Conservation (phyloP, 1,284 basidiomycete genomes). For the Xerocomus amazonicus region DNA sequence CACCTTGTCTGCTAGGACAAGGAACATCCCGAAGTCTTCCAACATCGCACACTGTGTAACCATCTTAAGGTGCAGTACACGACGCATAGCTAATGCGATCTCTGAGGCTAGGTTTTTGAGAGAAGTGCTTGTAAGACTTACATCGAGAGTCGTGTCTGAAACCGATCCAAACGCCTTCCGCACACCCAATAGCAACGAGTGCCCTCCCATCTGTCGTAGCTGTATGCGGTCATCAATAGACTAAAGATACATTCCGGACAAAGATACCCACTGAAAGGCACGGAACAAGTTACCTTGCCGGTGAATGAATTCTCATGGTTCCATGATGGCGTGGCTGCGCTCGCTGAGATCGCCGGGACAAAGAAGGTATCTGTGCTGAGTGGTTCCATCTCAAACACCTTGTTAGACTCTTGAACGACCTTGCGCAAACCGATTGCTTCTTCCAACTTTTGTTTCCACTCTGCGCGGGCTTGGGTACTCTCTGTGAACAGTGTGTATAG, state of each 20-base stretch:
- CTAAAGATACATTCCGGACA: background rate
- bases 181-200: conserved; percentile 89
- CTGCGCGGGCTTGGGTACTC: conserved; percentile 63
- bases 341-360: conserved; percentile 56
- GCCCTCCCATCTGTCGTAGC: conserved; percentile 79
- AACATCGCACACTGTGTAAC: conserved; percentile 95
- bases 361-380: conserved; percentile 84
- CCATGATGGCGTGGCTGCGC: conserved; percentile 51
- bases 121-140: conserved; percentile 35
- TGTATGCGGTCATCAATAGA: conserved; percentile 27
- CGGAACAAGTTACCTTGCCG: conserved; percentile 89
- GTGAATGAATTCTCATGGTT: conserved; percentile 74
- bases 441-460: conserved; percentile 89
- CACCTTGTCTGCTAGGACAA: conserved; percentile 91
- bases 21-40: conserved; percentile 92
- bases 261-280: conserved; percentile 76
- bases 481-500: conserved; percentile 86
- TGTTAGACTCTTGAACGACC: conserved; percentile 88
- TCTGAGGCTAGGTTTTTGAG: conserved; percentile 1
- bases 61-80: conserved; percentile 85
- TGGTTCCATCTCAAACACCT: conserved; percentile 87
- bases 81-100: conserved; percentile 63
- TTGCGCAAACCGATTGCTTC: conserved; percentile 83
- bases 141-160: conserved; percentile 84
- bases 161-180: conserved; percentile 96